Evolutionary conservation across 495 filamentous ascomycete genomes (phyloP).

Genomic region (Entonaema liquescens): DNA sequence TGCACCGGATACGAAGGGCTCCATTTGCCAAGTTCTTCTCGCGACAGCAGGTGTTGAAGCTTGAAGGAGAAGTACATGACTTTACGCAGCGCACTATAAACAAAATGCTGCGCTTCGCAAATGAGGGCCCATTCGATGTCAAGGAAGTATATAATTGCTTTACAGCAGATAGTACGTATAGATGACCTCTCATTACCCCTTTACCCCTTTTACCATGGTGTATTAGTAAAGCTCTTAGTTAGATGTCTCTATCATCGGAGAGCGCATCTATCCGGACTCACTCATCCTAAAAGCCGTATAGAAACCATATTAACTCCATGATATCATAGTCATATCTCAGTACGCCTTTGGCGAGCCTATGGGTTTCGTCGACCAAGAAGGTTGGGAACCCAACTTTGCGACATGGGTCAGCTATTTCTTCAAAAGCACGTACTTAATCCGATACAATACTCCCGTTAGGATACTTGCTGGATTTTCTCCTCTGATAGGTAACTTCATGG

Average conservation of each 20-base stretch:
- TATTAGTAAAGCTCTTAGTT: background rate
- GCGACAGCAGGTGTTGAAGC: constrained; percentile 50
- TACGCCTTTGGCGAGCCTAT: constrained; percentile 48
- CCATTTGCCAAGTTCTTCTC: constrained; percentile 57
- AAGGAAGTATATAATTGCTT: constrained; percentile 51
- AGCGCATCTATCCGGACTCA: too few relatives aligned
- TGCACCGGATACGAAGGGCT: constrained; percentile 46
- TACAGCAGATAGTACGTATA: constrained; percentile 44
- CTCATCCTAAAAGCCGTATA: background rate
- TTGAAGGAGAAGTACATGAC: constrained; percentile 58
- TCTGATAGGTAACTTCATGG: constrained; percentile 34
- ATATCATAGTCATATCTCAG: constrained; percentile 53
- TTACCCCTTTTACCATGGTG: background rate
- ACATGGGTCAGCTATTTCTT: constrained; percentile 42
- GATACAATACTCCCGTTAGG: constrained; percentile 27
- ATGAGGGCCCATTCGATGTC: constrained; percentile 41
- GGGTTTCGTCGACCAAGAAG: constrained; percentile 42
- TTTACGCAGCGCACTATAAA: constrained; percentile 52
- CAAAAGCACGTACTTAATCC: constrained; percentile 47
- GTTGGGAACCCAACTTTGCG: constrained; percentile 42
- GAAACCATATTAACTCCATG: background rate
- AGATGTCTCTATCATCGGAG: too few relatives aligned
- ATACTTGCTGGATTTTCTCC: constrained; percentile 31
- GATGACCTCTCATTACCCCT: background rate
- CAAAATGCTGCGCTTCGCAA: constrained; percentile 46